Evolutionary conservation across 2,329 filamentous ascomycete genomes (phyloP), one percentile per base, ranked within the genome.

Genomic region (Aureobasidium sp.): DNA sequence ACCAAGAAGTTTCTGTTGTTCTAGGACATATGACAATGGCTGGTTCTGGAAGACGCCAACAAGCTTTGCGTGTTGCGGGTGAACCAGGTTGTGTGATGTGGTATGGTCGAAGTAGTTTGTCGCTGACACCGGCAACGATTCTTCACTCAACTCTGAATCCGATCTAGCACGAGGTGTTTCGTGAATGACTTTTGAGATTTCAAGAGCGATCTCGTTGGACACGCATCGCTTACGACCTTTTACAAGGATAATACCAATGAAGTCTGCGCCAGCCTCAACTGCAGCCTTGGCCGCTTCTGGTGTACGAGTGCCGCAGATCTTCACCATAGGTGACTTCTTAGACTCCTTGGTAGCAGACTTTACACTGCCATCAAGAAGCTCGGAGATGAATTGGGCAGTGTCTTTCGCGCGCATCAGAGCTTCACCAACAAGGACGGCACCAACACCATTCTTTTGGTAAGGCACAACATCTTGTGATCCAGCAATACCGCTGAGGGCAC

Each of bases 1-100:
- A 49, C 82, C 80, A 66, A 96, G 85, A 14, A 85, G 79, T 66
- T 84, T 84, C 68, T 95, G 89, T 72, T 93, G 85, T 65, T 86
- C 82, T 56, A 97, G 79, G 7, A 99, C 81, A 68, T 96, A 91
- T 39, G 85, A 83, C 11, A 99, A 79, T 0, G 93, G 85, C 71
- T 97, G 93, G 72, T 97, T 89, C 69, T 90, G 88, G 78, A 99
- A 99, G 2, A 99, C 93, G 62, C 94, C 94, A 5, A 96, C 94
- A 0, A 99, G 81, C 2, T 94, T 81, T 0, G 93, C 87, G 11
- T 89, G 83, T 71, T 72, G 79, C 71, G 71, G 81, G 74, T 79
- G 74, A 8, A 75, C 75, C 24, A 85, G 70, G 11, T 78, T 71
- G 33, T 74, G 67, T 29, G 71, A 70, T 14, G 77, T 70, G 2